phyloP scores from a whole-genome alignment of 495 filamentous ascomycete species.

The Aspergillus diversus region DNA sequence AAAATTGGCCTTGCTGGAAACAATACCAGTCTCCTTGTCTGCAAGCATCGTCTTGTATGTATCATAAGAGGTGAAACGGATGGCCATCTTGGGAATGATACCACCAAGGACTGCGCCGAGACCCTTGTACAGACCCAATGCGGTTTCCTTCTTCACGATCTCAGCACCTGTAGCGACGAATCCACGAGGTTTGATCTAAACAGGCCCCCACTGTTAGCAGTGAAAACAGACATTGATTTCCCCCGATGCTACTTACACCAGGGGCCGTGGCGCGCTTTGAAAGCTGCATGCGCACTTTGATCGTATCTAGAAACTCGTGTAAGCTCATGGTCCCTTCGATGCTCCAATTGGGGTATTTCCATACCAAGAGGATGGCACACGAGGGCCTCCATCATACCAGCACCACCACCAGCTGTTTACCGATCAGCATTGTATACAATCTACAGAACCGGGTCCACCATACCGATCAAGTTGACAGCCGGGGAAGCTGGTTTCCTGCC shows the following conservation, averaged over 20 bases:
- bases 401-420: constrained; percentile 84
- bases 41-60: constrained; percentile 85
- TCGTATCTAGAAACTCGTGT: constrained; percentile 66
- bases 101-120: constrained; percentile 93
- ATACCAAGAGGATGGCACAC: constrained; percentile 93
- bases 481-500: constrained; percentile 81
- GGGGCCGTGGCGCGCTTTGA: constrained; percentile 81
- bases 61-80: constrained; percentile 97
- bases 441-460: constrained; percentile 9
- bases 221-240: neutral
- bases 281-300: constrained; percentile 99
- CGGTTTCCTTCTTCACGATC: constrained; percentile 87
- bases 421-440: constrained; percentile 20
- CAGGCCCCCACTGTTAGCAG: constrained; percentile 26
- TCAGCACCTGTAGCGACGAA: constrained; percentile 87
- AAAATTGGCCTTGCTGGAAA: constrained; percentile 81
- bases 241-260: constrained; percentile 59
- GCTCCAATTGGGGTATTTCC: constrained; percentile 22
- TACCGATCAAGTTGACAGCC: constrained; percentile 94
- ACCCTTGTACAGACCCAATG: constrained; percentile 93
- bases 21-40: constrained; percentile 65
- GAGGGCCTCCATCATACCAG: constrained; percentile 99
- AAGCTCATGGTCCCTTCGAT: constrained; percentile 15
- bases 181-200: constrained; percentile 72
- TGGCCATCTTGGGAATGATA: constrained; percentile 99